phyloP scores from a whole-genome alignment of 805 yeast genomes.

The Sungouiella thailandica region DNA sequence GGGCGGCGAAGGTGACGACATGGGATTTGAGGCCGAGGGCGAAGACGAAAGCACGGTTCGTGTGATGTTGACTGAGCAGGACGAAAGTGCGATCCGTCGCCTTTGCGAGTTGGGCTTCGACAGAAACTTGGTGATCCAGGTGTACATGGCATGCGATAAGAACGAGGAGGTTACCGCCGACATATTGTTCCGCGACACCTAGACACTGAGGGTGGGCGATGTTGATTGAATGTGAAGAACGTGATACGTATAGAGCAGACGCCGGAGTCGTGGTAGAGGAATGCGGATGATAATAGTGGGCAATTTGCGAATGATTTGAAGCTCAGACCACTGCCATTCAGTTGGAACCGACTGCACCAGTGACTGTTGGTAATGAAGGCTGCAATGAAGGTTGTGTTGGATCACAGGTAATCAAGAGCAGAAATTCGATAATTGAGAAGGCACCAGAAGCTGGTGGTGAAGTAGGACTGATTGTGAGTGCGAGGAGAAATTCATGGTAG shows the following conservation, averaged over 20 bases:
- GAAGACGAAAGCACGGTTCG: conserved; percentile 40
- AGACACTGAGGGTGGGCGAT: not conserved
- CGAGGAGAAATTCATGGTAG: too few relatives aligned
- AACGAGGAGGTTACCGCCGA: conserved; percentile 97
- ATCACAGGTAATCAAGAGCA: too few relatives aligned
- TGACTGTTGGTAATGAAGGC: too few relatives aligned
- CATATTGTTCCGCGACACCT: conserved; percentile 58
- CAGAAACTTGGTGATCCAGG: conserved; percentile 80
- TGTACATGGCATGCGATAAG: conserved; percentile 96
- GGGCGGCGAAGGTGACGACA: conserved; percentile 52
- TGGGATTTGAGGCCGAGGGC: conserved; percentile 30
- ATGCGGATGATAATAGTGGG: not conserved
- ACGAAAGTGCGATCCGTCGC: conserved; percentile 83
- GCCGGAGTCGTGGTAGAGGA: not conserved
- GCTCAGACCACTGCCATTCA: not conserved
- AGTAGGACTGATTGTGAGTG: too few relatives aligned
- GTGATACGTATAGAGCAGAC: not conserved
- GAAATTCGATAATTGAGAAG: too few relatives aligned
- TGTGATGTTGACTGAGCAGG: conserved; percentile 70
- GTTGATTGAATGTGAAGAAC: not conserved
- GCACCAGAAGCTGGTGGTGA: too few relatives aligned
- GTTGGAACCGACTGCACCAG: too few relatives aligned
- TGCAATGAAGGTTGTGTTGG: too few relatives aligned
- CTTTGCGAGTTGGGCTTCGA: conserved; percentile 92
- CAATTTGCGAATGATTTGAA: not conserved